Evolutionary conservation across 164 flowering plant species (phyloP).

Genomic region (Stephania cephalantha): DNA sequence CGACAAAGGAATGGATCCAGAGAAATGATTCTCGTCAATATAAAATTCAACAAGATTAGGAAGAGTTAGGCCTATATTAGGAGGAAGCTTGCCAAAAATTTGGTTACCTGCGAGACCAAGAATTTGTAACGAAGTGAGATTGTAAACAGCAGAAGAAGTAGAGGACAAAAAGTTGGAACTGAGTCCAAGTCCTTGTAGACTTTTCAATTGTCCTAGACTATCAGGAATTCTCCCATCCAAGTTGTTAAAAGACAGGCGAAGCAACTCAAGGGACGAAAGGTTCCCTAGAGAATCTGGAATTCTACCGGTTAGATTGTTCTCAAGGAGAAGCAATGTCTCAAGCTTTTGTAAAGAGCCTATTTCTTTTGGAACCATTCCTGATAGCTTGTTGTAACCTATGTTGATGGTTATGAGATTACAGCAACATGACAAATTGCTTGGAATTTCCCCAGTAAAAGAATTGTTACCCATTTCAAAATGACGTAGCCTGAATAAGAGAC

Average conservation of each 20-base stretch:
- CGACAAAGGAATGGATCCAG: constrained; percentile 3
- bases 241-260: constrained; percentile 14
- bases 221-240: constrained; percentile 26
- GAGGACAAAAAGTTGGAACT: constrained; percentile 18
- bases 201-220: constrained; percentile 14
- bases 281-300: constrained; percentile 36
- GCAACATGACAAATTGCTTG: neutral
- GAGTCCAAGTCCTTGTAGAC: neutral
- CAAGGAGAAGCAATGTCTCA: neutral
- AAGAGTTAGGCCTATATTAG: constrained; percentile 19
- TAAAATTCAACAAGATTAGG: constrained; percentile 16
- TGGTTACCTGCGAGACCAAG: constrained; percentile 15
- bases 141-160: constrained; percentile 28
- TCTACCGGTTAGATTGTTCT: constrained; percentile 29
- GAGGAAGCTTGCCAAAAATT: constrained; percentile 22
- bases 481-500: neutral
- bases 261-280: constrained; percentile 22
- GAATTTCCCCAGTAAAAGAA: neutral
- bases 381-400: neutral
- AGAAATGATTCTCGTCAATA: constrained; percentile 1
- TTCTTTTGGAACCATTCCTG: constrained; percentile 22
- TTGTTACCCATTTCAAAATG: neutral
- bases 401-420: neutral
- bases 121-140: constrained; percentile 20
- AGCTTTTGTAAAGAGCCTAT: constrained; percentile 27